Evolutionary conservation across 768 basidiomycete species (phyloP).

Genomic region (Tulasnella sp.): DNA sequence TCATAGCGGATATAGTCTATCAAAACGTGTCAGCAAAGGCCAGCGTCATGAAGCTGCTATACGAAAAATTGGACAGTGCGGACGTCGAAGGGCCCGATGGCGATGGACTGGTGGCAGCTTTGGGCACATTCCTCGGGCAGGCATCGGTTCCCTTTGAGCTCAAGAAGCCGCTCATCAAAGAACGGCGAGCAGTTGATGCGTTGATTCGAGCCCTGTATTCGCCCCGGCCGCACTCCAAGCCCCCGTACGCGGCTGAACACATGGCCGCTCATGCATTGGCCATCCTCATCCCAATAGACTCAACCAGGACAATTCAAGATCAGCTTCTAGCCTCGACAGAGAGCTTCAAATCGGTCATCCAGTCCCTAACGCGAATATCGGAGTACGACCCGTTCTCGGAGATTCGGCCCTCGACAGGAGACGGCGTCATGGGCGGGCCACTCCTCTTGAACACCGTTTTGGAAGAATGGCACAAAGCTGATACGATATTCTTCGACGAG

Average conservation of each 20-base stretch:
- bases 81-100: neutral
- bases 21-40: neutral
- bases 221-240: neutral
- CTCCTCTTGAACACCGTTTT: conserved; percentile 6
- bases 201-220: neutral
- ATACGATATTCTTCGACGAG: conserved; percentile 10
- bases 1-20: neutral
- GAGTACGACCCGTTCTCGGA: conserved; percentile 2
- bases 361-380: neutral
- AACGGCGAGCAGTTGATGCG: neutral
- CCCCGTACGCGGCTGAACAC: neutral
- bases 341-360: conserved; percentile 7
- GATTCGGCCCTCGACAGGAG: neutral
- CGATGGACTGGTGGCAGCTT: neutral
- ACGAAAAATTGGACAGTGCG: neutral
- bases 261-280: conserved; percentile 5
- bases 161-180: neutral
- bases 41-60: neutral
- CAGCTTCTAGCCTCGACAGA: neutral
- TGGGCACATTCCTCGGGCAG: conserved; percentile 3
- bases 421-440: conserved; percentile 6
- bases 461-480: neutral
- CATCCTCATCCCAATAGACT: conserved; percentile 6
- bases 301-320: conserved; percentile 1
- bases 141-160: conserved; percentile 2